phyloP scores from a whole-genome alignment of 768 basidiomycete genomes.

The Mycena pura region DNA sequence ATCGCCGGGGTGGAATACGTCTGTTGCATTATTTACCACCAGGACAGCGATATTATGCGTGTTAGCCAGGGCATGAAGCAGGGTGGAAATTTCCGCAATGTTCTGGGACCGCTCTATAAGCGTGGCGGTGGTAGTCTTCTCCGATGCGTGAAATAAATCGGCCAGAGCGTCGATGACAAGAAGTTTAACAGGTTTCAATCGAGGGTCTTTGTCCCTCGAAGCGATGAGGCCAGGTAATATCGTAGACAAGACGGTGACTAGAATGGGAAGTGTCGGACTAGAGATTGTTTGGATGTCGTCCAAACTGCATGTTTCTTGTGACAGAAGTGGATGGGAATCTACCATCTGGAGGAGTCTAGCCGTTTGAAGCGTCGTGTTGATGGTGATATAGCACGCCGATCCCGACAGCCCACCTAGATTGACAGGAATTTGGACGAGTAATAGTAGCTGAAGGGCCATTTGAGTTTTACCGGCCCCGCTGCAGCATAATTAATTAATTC shows the following conservation, averaged over 20 bases:
- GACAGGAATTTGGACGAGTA: slow-evolving; percentile 75
- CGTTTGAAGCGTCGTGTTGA: slow-evolving; percentile 73
- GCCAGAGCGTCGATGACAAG: slow-evolving; percentile 89
- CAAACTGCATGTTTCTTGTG: slow-evolving; percentile 51
- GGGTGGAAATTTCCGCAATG: slow-evolving; percentile 68
- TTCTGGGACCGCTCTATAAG: slow-evolving; percentile 77
- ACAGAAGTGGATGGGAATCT: slow-evolving; percentile 55
- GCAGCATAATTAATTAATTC: no score
- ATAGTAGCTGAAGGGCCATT: slow-evolving; percentile 81
- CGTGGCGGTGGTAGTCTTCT: slow-evolving; percentile 63
- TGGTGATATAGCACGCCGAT: slow-evolving; percentile 79
- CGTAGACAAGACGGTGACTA: slow-evolving; percentile 61
- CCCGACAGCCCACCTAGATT: slow-evolving; percentile 65
- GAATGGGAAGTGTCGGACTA: slow-evolving; percentile 57
- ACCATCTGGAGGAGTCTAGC: slow-evolving; percentile 71
- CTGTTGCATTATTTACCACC: slow-evolving; percentile 89
- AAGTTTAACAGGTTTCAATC: slow-evolving; percentile 69
- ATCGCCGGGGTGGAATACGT: slow-evolving; percentile 61
- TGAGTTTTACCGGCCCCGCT: slow-evolving; percentile 98
- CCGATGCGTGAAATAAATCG: slow-evolving; percentile 77
- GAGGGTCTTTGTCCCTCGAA: slow-evolving; percentile 34
- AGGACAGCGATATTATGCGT: slow-evolving; percentile 73
- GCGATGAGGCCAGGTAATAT: slow-evolving; percentile 61
- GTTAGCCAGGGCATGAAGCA: slow-evolving; percentile 75
- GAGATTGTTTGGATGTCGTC: slow-evolving; percentile 68